phyloP scores from a whole-genome alignment of 2,329 filamentous ascomycete species.

The Aspergillus udagawae region DNA sequence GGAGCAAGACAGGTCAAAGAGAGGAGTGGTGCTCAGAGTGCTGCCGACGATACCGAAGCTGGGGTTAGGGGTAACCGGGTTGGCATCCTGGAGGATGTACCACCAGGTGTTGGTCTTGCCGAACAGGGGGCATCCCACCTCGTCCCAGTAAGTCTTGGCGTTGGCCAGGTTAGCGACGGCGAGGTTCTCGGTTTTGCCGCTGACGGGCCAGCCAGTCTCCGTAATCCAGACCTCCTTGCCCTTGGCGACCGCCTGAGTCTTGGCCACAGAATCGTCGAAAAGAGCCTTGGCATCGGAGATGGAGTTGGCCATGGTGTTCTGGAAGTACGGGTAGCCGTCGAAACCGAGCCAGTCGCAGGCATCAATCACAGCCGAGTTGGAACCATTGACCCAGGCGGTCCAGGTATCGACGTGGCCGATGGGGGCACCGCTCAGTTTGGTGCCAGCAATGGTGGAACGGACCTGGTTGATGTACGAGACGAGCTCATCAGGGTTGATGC shows the following conservation, averaged over 20 bases:
- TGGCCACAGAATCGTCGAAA: conserved; percentile 63
- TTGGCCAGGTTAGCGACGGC: conserved; percentile 63
- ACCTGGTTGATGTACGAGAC: conserved; percentile 68
- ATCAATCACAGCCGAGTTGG: conserved; percentile 67
- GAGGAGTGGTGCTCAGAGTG: conserved; percentile 32
- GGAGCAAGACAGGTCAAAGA: conserved; percentile 37
- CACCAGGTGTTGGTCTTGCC: conserved; percentile 41
- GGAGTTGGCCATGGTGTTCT: conserved; percentile 63
- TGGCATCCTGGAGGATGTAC: conserved; percentile 40
- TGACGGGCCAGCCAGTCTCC: conserved; percentile 83
- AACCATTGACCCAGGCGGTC: conserved; percentile 70
- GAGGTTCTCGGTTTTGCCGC: conserved; percentile 58
- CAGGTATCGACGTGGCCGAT: conserved; percentile 89
- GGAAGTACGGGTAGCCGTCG: conserved; percentile 81
- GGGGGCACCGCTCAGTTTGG: conserved; percentile 49
- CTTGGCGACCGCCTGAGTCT: conserved; percentile 55
- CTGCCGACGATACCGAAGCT: conserved; percentile 39
- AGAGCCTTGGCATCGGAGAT: conserved; percentile 62
- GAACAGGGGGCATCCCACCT: conserved; percentile 64
- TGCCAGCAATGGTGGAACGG: conserved; percentile 60
- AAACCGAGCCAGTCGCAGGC: conserved; percentile 75
- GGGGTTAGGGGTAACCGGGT: conserved; percentile 27
- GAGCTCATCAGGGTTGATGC: conserved; percentile 59
- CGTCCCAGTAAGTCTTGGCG: conserved; percentile 75
- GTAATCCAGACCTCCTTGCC: conserved; percentile 79